Evolutionary conservation across 768 basidiomycete species (phyloP), one percentile per base, ranked within the genome.

Genomic region (Russula virescens): DNA sequence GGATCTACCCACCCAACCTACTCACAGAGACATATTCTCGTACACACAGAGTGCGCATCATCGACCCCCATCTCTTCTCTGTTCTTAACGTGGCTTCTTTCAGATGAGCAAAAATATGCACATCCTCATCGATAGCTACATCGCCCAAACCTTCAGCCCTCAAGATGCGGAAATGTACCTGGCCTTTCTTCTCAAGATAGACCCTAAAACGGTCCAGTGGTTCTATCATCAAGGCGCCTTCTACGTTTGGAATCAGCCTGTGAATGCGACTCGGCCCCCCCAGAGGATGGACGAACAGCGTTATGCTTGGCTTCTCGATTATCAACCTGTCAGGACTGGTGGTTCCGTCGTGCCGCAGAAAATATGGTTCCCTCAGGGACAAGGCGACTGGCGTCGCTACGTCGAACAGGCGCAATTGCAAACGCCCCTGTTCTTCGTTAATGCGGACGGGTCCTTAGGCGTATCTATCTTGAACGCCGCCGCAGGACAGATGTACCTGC

Each of bases 291-390:
- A 4, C 31, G 5, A 5, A 10, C 34, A 26, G 40, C 56, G 14
- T 40, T 11, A 16, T 9, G 38, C 52, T 19, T 65, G 61, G 61
- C 51, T 64, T 8, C 46, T 66, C 2, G 65, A 66, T 25, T 56
- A 51, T 40, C 25, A 14, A n/a, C n/a, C n/a, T 18, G 28, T 66
- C 7, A 55, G 42, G 43, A 16, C 3, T 3, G 62, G 52, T 21
- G 65, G 65, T 11, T 25, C 52, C 4, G 53, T 66, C 11, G 65
- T 66, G 8, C 65, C 65, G 2, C 65, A 66, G 49, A 47, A 48
- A 19, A 31, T 66, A 21, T 66, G 65, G 65, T 23, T 13, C 18
- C 65, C 65, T 3, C 58, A 43, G 16, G 53, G 56, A 19, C 62
- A 56, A 16, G 61, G 60, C 16, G 65, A 66, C 21, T 55, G 62